Percentiles rank a stretch among this genome's conserved stretches.
Conservation (phyloP, 352 stramenopile genomes). For the Lagenidium sp. region DNA sequence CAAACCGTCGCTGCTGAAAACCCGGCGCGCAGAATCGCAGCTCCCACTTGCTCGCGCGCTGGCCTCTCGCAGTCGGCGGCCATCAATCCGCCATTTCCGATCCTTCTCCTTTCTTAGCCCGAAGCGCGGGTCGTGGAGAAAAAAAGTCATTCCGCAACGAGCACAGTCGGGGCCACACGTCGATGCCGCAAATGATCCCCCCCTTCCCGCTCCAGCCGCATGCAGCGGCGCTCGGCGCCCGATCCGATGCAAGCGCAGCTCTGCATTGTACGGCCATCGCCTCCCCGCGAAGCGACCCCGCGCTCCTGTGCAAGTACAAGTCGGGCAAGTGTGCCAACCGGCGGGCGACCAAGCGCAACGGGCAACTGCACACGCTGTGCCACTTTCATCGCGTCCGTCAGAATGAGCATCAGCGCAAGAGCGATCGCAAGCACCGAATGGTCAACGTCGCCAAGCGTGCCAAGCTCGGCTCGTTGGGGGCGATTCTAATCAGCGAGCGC, state of each 20-base stretch:
- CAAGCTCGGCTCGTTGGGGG: constrained; percentile 59
- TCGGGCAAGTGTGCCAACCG: constrained; percentile 78
- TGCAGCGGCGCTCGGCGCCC: constrained; percentile 1
- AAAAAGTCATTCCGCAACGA: not conserved
- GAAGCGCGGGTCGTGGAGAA: not conserved
- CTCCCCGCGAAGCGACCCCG: constrained; percentile 29
- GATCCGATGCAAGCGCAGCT: not conserved
- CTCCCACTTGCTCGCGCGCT: not conserved
- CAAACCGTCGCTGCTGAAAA: not conserved
- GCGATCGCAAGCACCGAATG: constrained; percentile 82
- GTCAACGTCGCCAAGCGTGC: constrained; percentile 58
- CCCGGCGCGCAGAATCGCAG: not conserved
- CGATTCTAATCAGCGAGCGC: constrained; percentile 23
- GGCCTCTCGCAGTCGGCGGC: not conserved
- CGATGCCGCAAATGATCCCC: constrained; percentile 3
- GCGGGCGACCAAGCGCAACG: constrained; percentile 79
- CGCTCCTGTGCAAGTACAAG: constrained; percentile 81
- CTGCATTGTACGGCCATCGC: constrained; percentile 8
- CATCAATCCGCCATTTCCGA: not conserved
- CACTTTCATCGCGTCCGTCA: constrained; percentile 77
- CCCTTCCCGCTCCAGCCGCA: constrained; percentile 1
- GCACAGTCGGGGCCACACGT: constrained; percentile 2
- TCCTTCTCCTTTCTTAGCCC: not conserved
- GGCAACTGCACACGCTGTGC: constrained; percentile 76
- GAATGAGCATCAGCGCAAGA: constrained; percentile 84